Evolutionary conservation across 495 filamentous ascomycete genomes (phyloP), one percentile per base, ranked within the genome.

Genomic region (Hypoxylon crocopeplum): DNA sequence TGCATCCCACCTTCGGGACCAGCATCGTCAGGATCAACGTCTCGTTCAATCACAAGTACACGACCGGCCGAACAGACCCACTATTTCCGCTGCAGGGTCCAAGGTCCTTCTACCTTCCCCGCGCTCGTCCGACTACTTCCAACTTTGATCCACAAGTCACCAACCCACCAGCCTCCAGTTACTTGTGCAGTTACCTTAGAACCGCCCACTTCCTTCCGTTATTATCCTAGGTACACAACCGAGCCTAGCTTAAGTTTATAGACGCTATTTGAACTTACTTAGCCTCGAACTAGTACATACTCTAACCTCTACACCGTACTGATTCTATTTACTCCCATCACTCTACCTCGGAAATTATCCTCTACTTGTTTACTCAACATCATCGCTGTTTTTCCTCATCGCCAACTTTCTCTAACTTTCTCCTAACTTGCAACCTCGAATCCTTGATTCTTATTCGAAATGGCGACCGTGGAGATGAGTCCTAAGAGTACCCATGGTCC

Each of bases 401-500:
- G 5, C 25, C 54, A 17, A 16, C 25, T 25, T 37, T 50, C 39
- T 59, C 32, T 47, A 20, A 37, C 46, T 44, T 44, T 29, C 19
- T 4, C 10, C 32, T 42, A 32, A 22, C 11, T 17, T 41, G 15
- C n/a, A 19, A 27, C 24, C 15, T 12, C 33, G 20, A 34, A 38
- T 44, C 56, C 24, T 8, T n/a, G n/a, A n/a, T n/a, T n/a, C n/a
- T n/a, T n/a, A n/a, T n/a, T n/a, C 63, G 60, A 49, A 29, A 79
- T 79, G 76, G 69, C 77, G 40, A 60, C 74, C 21, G 64, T 71
- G 27, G 67, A 71, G 33, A 62, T 68, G 58, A 58, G 62, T 27
- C 68, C 67, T 52, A 64, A 74, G 12, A 32, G 68, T 20, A 20
- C 70, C 33, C 78, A 83, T 53, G 58, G 63, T 27, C 77, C 78